These are phyloP conservation scores for Ganoderma boninense DNA, from an alignment of 1,284 basidiomycete species.

Conservation along the genomic window DNA sequence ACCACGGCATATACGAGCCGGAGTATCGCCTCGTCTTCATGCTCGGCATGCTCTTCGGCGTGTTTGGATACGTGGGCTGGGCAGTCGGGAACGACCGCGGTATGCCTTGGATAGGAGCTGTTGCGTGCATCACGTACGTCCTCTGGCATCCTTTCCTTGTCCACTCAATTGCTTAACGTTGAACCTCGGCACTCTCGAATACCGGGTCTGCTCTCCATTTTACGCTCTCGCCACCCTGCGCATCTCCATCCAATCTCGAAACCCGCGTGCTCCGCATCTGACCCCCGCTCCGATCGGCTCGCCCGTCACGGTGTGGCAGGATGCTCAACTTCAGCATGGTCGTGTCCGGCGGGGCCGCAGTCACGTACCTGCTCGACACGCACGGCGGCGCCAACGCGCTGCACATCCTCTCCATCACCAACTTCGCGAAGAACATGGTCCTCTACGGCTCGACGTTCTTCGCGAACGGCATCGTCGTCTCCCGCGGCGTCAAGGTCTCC, in stretches of 20 bases:
- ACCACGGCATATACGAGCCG: constrained; percentile 56
- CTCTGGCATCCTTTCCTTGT: background rate
- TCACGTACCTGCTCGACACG: constrained; percentile 54
- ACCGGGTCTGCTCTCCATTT: background rate
- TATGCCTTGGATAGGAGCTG: constrained; percentile 56
- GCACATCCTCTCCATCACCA: constrained; percentile 52
- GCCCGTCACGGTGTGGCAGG: constrained; percentile 31
- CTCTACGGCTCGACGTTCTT: constrained; percentile 55
- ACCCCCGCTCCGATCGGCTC: background rate
- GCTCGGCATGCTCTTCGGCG: constrained; percentile 50
- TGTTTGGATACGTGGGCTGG: constrained; percentile 58
- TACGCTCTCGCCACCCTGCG: background rate
- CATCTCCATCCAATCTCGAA: background rate
- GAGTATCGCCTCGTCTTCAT: constrained; percentile 56
- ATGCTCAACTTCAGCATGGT: constrained; percentile 52
- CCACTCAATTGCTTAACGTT: background rate
- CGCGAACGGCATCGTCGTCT: constrained; percentile 51
- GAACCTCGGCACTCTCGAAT: background rate
- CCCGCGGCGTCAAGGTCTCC: constrained; percentile 46
- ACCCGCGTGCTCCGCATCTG: background rate
- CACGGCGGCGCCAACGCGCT: constrained; percentile 51
- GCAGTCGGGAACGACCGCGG: constrained; percentile 51
- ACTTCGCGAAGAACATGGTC: constrained; percentile 55
- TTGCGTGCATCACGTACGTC: constrained; percentile 49
- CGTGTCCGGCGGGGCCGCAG: constrained; percentile 49